Evolutionary conservation across 176 grass and related monocot genomes (phyloP), one percentile per base, ranked within the genome.

Genomic region (Musa itinerans): DNA sequence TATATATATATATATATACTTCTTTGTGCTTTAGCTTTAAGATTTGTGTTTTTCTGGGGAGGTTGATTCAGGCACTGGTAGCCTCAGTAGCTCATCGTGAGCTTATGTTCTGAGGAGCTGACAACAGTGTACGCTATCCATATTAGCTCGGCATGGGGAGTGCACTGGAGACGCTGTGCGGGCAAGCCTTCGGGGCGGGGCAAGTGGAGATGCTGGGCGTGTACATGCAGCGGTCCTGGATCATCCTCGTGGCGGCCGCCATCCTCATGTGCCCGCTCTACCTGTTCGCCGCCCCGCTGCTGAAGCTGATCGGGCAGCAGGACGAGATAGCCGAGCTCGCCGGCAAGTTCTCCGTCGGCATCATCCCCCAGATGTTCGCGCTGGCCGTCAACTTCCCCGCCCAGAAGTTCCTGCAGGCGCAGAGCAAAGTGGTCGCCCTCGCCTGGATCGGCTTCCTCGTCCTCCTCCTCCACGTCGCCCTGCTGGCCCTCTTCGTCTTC

Each of bases 321-420:
- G 13, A 72, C 19, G 12, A 1, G 4, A 76, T 89, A 0, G 84
- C 87, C 53, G 79, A 29, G 71, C 81, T 76, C n/a, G 50, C 88
- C 20, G 84, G 21, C 11, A 54, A 49, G 2, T 87, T 90, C 76
- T 8, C 82, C 2, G 27, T 84, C 61, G 77, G 76, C 79, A 74
- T 90, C 82, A 71, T 90, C 63, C 82, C 79, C 23, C 55, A 24
- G 72, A 90, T 87, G 79, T 87, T 90, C 53, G 85, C 82, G 52
- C 88, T 87, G 81, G 81, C 81, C 84, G 81, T 43, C n/a, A 91
- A 91, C 29, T 91, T 91, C 52, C 89, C 86, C 0, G 84, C 89
- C 21, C 89, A 92, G 55, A 92, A 92, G 75, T 92, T 86, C 71
- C 11, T 92, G 54, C 89, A 92, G 73, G 80, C 89, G 6, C 89